Evolutionary conservation across 2,329 filamentous ascomycete species (phyloP).

Genomic region (Chlorencoelia australis): DNA sequence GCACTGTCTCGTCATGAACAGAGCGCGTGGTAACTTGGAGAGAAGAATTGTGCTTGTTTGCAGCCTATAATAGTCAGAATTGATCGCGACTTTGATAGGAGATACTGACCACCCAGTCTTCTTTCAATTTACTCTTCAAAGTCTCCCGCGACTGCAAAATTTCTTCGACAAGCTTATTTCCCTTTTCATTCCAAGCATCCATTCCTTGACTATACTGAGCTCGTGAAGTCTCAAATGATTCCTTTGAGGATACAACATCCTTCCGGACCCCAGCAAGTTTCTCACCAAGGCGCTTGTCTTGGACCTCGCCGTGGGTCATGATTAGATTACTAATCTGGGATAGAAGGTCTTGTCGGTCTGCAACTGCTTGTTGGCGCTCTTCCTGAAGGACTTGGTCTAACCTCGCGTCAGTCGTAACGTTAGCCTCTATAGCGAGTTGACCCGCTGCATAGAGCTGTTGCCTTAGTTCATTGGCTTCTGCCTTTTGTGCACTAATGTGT

Average conservation of each 20-base stretch:
- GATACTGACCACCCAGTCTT: constrained; percentile 68
- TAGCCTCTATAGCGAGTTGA: constrained; percentile 56
- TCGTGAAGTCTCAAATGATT: constrained; percentile 54
- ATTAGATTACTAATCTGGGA: constrained; percentile 70
- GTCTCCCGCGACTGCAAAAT: constrained; percentile 64
- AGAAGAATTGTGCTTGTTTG: constrained; percentile 69
- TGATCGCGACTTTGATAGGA: not conserved
- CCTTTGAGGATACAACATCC: constrained; percentile 54
- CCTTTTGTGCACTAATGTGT: constrained; percentile 65
- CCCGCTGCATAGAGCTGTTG: constrained; percentile 63
- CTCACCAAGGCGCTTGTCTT: constrained; percentile 59
- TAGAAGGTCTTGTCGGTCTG: constrained; percentile 66
- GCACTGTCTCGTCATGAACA: constrained; percentile 82
- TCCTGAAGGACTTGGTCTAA: constrained; percentile 64
- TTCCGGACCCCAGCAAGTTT: constrained; percentile 53
- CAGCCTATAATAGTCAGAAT: constrained; percentile 37
- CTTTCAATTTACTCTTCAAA: constrained; percentile 72
- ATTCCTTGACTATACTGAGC: constrained; percentile 60
- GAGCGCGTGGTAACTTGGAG: constrained; percentile 77
- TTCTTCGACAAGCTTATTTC: constrained; percentile 58
- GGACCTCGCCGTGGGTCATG: constrained; percentile 60
- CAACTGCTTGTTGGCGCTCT: constrained; percentile 61
- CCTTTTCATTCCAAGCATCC: constrained; percentile 62
- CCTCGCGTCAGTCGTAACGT: constrained; percentile 52
- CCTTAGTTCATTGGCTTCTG: constrained; percentile 64